Evolutionary conservation across 1,284 basidiomycete genomes (phyloP), one percentile per base, ranked within the genome.

Genomic region (Sphagnurus paluster): DNA sequence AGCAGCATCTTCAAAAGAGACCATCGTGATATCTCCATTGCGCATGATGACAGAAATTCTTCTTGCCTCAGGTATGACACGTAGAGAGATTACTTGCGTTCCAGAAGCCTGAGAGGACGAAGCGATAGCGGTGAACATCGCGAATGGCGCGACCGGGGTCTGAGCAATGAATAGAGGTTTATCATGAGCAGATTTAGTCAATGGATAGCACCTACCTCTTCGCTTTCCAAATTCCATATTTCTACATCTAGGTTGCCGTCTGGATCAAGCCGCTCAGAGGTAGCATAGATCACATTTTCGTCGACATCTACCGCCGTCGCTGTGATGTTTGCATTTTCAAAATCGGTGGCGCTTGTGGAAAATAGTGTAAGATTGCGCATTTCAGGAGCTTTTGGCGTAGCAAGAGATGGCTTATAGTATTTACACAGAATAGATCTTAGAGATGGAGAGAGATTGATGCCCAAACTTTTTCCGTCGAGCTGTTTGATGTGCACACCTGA

Each of bases 11-110:
- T 44, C 42, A 14, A 44, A 16, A 2, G 42, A 38, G 2, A 26
- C 46, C 29, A 82, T 80, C 2, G 80, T 82, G 46, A 96, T 90
- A 57, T 94, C 92, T 38, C 93, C 93, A 4, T 80, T 79, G 4
- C 80, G 74, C 50, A 84, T 79, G 11, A 93, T 74, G 9, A 85
- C 62, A 7, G 76, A 79, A 8, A 94, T 66, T 3, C 74, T 71
- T 46, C 80, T 71, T 29, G 75, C 75, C 53, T 93, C 91, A 9
- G 83, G 70, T 16, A 92, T 69, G 42, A 87, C 77, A 42, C 74
- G 76, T 47, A 93, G 68, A 25, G 78, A 77, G 14, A 87, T 65
- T 10, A 87, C 72, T 59, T 87, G 76, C 11, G 60, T 50, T 25
- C 35, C 49, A 14, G 60, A 47, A 23, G 47, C 56, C 36, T 58